Evolutionary conservation across 2,329 filamentous ascomycete species (phyloP), one percentile per base, ranked within the genome.

Genomic region (Incumbomyces lentus): DNA sequence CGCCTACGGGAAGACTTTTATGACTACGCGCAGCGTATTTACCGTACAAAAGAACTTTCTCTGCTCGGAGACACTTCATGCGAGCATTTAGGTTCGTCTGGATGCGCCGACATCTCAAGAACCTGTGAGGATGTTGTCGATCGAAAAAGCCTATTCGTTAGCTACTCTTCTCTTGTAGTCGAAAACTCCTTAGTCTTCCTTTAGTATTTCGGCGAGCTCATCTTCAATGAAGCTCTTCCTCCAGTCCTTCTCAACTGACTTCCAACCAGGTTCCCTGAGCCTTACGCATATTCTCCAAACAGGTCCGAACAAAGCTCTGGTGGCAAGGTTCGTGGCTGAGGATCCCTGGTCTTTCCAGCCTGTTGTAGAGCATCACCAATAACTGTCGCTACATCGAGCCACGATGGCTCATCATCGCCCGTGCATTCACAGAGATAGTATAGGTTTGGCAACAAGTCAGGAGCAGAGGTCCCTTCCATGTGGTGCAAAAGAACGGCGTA

Each of bases 341-440:
- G 50, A 51, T 64, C 61, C 19, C 58, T 13, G 37, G 72, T 62
- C 48, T 61, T 62, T 1, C 69, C 69, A 7, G 59, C 61, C 39
- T 58, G 49, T 38, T 68, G 57, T 22, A 73, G 57, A 6, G 54
- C 58, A 33, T 59, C 50, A 1, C 65, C 69, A 49, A 72, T 66
- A 1, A 59, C 52, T 7, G 51, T 55, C 0, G 68, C 67, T 12
- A 65, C 57, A 3, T 68, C 65, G n/a, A 54, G 54, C 70, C 69
- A 74, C 11, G 66, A 67, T 8, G 63, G 60, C 50, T 74, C 70
- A 26, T 65, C 60, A 53, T 44, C 40, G 55, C 62, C 36, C 5
- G 33, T 46, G n/a, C 32, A 36, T 37, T 74, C 71, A 57, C 63
- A 68, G 59, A 74, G 74, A 55, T 67, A 74, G 55, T 74, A 75